phyloP scores from a whole-genome alignment of 768 basidiomycete species.

The Termitomyces titanicus region DNA sequence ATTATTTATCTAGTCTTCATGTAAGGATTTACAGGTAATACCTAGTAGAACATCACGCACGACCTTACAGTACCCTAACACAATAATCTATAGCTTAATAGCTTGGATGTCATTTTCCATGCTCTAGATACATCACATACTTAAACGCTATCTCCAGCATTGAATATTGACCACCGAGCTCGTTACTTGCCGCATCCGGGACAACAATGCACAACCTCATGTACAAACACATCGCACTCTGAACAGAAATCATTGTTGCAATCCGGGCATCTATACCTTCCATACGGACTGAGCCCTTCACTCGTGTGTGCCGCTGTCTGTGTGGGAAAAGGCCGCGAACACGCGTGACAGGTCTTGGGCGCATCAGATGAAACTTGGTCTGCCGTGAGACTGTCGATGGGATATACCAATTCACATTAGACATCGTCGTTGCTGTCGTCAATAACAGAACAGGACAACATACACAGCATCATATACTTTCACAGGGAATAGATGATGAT shows the following conservation, averaged over 20 bases:
- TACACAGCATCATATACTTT: conserved; percentile 81
- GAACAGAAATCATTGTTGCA: conserved; percentile 88
- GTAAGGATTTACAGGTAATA: neutral
- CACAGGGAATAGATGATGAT: conserved; percentile 94
- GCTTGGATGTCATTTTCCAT: neutral
- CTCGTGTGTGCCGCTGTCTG: conserved; percentile 32
- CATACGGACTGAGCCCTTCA: conserved; percentile 78
- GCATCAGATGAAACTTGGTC: conserved; percentile 28
- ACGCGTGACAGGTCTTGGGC: conserved; percentile 66
- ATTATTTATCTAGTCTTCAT: neutral
- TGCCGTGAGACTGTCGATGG: conserved; percentile 32
- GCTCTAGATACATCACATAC: conserved; percentile 1
- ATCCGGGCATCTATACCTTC: conserved; percentile 86
- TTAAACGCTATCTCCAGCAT: neutral
- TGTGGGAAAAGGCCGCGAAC: conserved; percentile 69
- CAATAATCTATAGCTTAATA: conserved; percentile 8
- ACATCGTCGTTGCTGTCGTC: neutral
- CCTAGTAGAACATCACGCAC: neutral
- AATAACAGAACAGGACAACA: conserved; percentile 28
- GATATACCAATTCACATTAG: conserved; percentile 1
- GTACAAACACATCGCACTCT: conserved; percentile 95
- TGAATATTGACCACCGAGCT: neutral
- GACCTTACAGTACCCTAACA: conserved; percentile 5
- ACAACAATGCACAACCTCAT: conserved; percentile 93
- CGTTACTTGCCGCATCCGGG: conserved; percentile 68